Evolutionary conservation across 345 rosid genomes (phyloP), one percentile per base, ranked within the genome.

Genomic region (Acer saccharum): DNA sequence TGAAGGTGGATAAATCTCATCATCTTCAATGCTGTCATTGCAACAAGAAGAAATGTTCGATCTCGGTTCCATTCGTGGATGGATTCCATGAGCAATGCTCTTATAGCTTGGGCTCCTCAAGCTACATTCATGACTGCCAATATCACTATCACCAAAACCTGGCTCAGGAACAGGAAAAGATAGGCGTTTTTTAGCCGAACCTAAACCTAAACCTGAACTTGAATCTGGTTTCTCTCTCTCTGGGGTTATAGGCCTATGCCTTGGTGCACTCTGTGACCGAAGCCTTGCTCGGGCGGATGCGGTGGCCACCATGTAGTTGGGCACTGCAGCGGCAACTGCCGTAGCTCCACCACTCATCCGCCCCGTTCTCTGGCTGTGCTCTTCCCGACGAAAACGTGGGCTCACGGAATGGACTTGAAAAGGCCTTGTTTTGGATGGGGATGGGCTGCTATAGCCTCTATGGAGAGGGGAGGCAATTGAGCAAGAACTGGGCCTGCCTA

Each of bases 221-320:
- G 35, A 29, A 29, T 11, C 27, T 8, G 13, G 1, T 44, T 6
- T 32, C 25, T 78, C 6, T 81, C 90, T 46, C 90, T 71, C 71
- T 35, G 39, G 39, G 39, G 39, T 35, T 35, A 35, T 35, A 35
- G 39, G 39, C 39, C 39, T 35, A 35, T 35, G 39, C 39, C 85
- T 88, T 8, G 98, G 96, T 58, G 84, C 88, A 79, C 94, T 91
- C 54, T 85, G 92, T 48, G 98, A 92, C 55, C 93, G 82, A 20
- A 77, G 5, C 75, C 90, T 80, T 10, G 95, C 91, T 79, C 76
- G 87, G 55, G 96, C 88, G 0, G 92, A 91, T 69, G 86, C 94
- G 1, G 98, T 94, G 48, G 92, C 39, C 39, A 92, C 88, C 98
- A 92, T 94, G 85, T 94, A 94, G 81, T 84, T 88, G 7, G 98